These are phyloP conservation scores for Dactylella cylindrospora DNA, from an alignment of 2,329 filamentous ascomycete genomes.

Conservation along the genomic window DNA sequence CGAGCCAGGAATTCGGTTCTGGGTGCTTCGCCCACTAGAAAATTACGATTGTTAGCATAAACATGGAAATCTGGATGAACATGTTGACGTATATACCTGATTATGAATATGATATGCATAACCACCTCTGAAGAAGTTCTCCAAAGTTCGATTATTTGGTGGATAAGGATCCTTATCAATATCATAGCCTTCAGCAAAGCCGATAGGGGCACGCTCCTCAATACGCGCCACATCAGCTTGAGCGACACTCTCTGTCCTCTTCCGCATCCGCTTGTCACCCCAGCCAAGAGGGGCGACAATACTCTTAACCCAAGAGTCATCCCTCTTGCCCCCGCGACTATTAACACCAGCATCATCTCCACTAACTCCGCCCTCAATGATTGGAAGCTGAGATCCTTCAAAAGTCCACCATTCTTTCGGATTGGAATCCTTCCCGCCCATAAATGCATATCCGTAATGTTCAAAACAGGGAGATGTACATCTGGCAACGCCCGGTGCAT, in stretches of 20 bases:
- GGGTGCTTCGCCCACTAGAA: slow-evolving; percentile 60
- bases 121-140: slow-evolving; percentile 61
- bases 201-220: slow-evolving; percentile 49
- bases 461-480: slow-evolving; percentile 61
- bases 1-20: slow-evolving; percentile 61
- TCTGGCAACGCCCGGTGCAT: slow-evolving; percentile 58
- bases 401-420: slow-evolving; percentile 60
- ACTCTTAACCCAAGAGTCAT: slow-evolving; percentile 41
- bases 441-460: slow-evolving; percentile 60
- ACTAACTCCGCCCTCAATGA: slow-evolving; percentile 47
- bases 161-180: slow-evolving; percentile 59
- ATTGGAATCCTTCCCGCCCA: slow-evolving; percentile 54
- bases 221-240: slow-evolving; percentile 51
- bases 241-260: slow-evolving; percentile 1
- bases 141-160: slow-evolving; percentile 60
- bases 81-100: slow-evolving; percentile 54
- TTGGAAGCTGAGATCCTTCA: slow-evolving; percentile 54
- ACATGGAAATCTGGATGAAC: neutral
- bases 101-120: slow-evolving; percentile 64
- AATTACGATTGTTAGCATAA: neutral
- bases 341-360: slow-evolving; percentile 35
- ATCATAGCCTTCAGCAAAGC: slow-evolving; percentile 51
- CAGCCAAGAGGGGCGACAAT: neutral
- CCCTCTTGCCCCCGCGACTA: slow-evolving; percentile 1
- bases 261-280: slow-evolving; percentile 16